Evolutionary conservation across 108 stramenopile genomes (phyloP).

Genomic region (Licmophora abbreviata): DNA sequence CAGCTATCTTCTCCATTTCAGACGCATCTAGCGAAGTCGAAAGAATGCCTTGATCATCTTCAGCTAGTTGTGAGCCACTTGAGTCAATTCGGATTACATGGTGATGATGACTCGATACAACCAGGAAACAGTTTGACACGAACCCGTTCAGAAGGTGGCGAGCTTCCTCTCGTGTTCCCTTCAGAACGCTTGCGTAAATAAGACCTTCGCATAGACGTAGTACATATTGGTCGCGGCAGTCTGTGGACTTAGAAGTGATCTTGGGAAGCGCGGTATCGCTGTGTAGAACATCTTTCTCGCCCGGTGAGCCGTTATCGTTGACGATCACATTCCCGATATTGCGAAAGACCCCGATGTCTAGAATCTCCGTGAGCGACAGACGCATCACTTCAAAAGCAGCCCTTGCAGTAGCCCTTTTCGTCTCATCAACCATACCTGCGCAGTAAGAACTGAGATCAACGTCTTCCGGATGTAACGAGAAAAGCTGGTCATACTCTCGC

Average conservation of each 20-base stretch:
- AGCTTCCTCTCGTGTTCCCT: too few relatives aligned
- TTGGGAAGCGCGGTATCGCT: too few relatives aligned
- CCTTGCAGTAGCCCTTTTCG: slow-evolving; percentile 32
- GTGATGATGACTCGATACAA: slow-evolving; percentile 29
- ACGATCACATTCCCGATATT: too few relatives aligned
- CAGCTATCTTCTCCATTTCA: too few relatives aligned
- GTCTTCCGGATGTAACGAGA: slow-evolving; percentile 17
- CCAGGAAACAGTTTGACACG: slow-evolving; percentile 28
- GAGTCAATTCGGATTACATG: slow-evolving; percentile 47
- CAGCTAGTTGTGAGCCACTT: slow-evolving; percentile 30
- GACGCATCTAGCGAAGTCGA: slow-evolving; percentile 18
- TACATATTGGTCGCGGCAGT: too few relatives aligned
- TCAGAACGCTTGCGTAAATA: too few relatives aligned
- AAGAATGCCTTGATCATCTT: slow-evolving; percentile 7
- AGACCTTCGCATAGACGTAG: too few relatives aligned
- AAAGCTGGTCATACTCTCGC: too few relatives aligned
- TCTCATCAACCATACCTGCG: slow-evolving; percentile 30
- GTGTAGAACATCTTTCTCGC: too few relatives aligned
- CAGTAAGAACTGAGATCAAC: slow-evolving; percentile 45
- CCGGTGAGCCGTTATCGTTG: too few relatives aligned
- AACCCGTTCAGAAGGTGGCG: slow-evolving; percentile 57
- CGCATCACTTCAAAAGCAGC: slow-evolving; percentile 52
- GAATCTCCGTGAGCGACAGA: slow-evolving; percentile 7
- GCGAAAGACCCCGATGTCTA: background rate
- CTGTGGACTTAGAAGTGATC: too few relatives aligned